These are phyloP conservation scores for Penicillium sp. DNA, from an alignment of 2,329 filamentous ascomycete species.

Conservation along the genomic window DNA sequence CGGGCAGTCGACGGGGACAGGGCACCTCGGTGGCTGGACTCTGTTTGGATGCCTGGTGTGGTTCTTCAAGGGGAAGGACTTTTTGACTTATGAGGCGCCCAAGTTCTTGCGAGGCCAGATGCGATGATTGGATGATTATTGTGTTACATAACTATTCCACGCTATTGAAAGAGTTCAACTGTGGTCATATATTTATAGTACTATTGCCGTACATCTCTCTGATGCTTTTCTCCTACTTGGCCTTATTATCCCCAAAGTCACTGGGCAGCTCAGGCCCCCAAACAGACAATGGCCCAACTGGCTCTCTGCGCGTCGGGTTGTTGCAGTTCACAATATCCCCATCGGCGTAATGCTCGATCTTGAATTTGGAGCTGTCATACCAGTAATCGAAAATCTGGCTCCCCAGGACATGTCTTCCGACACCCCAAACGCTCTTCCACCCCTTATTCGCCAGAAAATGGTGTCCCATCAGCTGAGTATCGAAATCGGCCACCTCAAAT, in stretches of 20 bases:
- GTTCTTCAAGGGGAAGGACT: conserved; percentile 1
- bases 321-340: conserved; percentile 10
- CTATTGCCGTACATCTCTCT: too few relatives aligned
- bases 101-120: too few relatives aligned
- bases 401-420: conserved; percentile 11
- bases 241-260: conserved; percentile 4
- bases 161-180: too few relatives aligned
- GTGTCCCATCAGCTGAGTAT: conserved; percentile 9
- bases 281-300: conserved; percentile 7
- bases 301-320: conserved; percentile 1
- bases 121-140: too few relatives aligned
- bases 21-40: not conserved
- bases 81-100: conserved; percentile 1
- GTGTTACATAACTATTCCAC: too few relatives aligned
- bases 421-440: conserved; percentile 7
- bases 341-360: conserved; percentile 12
- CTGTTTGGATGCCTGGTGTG: not conserved
- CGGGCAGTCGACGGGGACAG: not conserved
- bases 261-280: conserved; percentile 9
- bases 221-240: not conserved
- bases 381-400: conserved; percentile 17
- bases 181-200: too few relatives aligned
- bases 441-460: conserved; percentile 5
- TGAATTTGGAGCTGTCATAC: conserved; percentile 7
- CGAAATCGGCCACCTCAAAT: conserved; percentile 10